phyloP scores from a whole-genome alignment of 2,329 filamentous ascomycete genomes.

The Cordyceps tenuipes region DNA sequence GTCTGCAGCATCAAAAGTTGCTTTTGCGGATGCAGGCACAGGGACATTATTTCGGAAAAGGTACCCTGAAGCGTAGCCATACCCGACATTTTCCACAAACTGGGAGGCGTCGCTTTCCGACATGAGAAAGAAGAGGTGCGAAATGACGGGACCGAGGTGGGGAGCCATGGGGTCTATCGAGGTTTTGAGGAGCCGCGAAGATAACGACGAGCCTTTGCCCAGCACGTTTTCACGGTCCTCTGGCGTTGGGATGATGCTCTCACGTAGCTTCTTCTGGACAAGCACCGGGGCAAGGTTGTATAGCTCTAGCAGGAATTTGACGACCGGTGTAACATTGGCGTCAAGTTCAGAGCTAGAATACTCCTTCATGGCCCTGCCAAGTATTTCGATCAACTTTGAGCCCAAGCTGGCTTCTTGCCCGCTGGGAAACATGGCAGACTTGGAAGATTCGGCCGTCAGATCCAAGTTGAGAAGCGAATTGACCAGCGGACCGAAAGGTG shows the following conservation, averaged over 20 bases:
- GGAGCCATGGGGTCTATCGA: slow-evolving; percentile 66
- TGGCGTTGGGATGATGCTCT: slow-evolving; percentile 64
- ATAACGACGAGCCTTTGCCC: slow-evolving; percentile 64
- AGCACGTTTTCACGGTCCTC: slow-evolving; percentile 70
- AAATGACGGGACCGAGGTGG: slow-evolving; percentile 65
- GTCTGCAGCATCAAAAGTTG: slow-evolving; percentile 29
- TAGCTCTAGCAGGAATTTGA: slow-evolving; percentile 66
- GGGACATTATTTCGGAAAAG: slow-evolving; percentile 76
- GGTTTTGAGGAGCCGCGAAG: slow-evolving; percentile 68
- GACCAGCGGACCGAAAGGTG: slow-evolving; percentile 62
- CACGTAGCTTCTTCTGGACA: slow-evolving; percentile 53
- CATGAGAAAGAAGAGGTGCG: slow-evolving; percentile 75
- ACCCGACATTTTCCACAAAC: slow-evolving; percentile 88
- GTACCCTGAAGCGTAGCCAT: slow-evolving; percentile 87
- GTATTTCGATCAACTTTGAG: slow-evolving; percentile 59
- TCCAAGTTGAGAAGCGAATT: slow-evolving; percentile 78
- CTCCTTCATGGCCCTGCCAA: slow-evolving; percentile 55
- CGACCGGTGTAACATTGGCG: slow-evolving; percentile 57
- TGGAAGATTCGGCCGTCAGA: slow-evolving; percentile 46
- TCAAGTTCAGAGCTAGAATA: slow-evolving; percentile 69
- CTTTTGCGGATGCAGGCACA: slow-evolving; percentile 58
- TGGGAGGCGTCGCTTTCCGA: slow-evolving; percentile 70
- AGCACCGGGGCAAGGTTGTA: slow-evolving; percentile 58
- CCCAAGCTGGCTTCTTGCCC: slow-evolving; percentile 50
- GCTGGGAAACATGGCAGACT: slow-evolving; percentile 57